Evolutionary conservation across 352 stramenopile species (phyloP), one percentile per base, ranked within the genome.

Genomic region (Pythium pectinolyticum): DNA sequence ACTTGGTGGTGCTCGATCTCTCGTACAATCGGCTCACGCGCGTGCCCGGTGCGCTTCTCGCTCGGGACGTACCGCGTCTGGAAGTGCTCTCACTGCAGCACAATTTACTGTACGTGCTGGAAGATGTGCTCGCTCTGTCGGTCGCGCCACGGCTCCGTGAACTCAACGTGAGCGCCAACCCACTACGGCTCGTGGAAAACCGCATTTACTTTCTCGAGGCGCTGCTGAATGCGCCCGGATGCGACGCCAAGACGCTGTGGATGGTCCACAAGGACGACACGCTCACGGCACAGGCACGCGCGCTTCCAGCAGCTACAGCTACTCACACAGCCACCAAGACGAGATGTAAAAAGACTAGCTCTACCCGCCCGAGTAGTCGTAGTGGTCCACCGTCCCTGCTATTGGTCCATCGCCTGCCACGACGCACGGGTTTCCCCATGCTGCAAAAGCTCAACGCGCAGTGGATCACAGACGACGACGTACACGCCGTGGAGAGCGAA

Each of bases 171-270:
- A 46, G 53, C 12, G 48, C 67, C 9, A 93, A 93, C 52, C 82
- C 84, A 0, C 66, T 93, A 30, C 77, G 82, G 1, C 61, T 93
- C 9, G 61, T 78, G 20, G 66, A 75, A 45, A 90, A 93, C 55
- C 78, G 82, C 20, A 52, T 93, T 19, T 93, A 93, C 55, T 62
- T 90, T 24, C 67, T 93, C 3, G 82, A 93, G 22, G 64, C 74
- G 22, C 69, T 90, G 4, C 84, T 86, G 11, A 48, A 66, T 0
- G 57, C 75, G 9, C n/a, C 57, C 0, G 56, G 50, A 20, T 62
- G 75, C 20, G 66, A 78, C 20, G 65, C 74, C 22, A 72, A 79
- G 14, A 24, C 73, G 49, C 61, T 90, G 46, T 43, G 54, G 2
- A 76, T 78, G 62, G 50, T 75, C 5, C 62, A 76, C 55, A 80